Base-by-base conservation (phyloP, 495 filamentous ascomycete species). In the Xylaria palmicola region DNA sequence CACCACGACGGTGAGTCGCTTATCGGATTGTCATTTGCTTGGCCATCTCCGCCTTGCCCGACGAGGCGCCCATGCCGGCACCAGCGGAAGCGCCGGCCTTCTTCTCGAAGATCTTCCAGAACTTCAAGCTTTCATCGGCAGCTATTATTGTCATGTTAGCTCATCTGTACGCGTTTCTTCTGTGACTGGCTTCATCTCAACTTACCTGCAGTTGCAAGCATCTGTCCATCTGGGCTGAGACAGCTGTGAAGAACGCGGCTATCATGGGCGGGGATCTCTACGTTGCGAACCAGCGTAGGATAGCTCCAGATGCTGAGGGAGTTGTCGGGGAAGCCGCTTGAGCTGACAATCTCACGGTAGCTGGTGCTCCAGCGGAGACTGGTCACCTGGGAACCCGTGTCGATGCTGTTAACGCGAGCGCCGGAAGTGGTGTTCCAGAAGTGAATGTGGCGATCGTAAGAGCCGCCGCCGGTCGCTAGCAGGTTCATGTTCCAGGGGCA, bases 91-190 rank as follows among this genome's bases (percentile, higher is more conserved):
- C 78, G 29, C 92, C 93, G 22, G 92, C 76, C 83, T 97, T 96
- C 85, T 95, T 96, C 83, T 98, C 94, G 66, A 98, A 98, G 64
- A 98, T 78, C 86, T 98, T 98, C 94, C 94, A 99, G 84, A 99
- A 99, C 76, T 99, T 99, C 72, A 99, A 81, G 71, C 86, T 92
- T 83, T 99, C 94, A 70, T 99, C 94, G 17, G 92, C 92, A 58
- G 92, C 90, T n/a, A n/a, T n/a, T n/a, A n/a, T n/a, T n/a, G n/a
- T n/a, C n/a, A n/a, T n/a, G n/a, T n/a, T 47, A 47, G n/a, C n/a
- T n/a, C n/a, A n/a, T n/a, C n/a, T n/a, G n/a, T n/a, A n/a, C n/a
- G n/a, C n/a, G n/a, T n/a, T n/a, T 47, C 3, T 26, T 47, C 9
- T 6, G 77, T 49, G 53, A 15, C 29, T 34, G 17, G 9, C 1